These are phyloP conservation scores for Diaporthe longicolla DNA, from an alignment of 2,329 filamentous ascomycete genomes.

Conservation along the genomic window DNA sequence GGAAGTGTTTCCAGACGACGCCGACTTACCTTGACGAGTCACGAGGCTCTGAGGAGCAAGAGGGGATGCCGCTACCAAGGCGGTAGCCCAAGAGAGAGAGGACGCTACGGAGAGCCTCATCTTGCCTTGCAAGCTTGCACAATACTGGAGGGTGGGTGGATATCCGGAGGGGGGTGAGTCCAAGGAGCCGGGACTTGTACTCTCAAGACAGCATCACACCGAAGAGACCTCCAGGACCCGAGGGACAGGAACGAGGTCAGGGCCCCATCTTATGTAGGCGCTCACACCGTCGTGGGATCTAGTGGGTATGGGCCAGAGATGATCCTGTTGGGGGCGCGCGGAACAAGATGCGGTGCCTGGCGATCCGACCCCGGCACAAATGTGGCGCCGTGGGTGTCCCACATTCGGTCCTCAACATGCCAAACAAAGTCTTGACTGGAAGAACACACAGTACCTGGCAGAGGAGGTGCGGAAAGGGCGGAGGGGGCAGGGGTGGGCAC, in stretches of 20 bases:
- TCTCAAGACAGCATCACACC: slow-evolving; percentile 30
- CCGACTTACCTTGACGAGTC: slow-evolving; percentile 37
- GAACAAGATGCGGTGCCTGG: slow-evolving; percentile 26
- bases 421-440: not conserved
- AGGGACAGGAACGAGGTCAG: not conserved
- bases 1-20: not conserved
- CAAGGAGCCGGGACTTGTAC: slow-evolving; percentile 10
- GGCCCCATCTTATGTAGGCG: slow-evolving; percentile 23
- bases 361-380: slow-evolving; percentile 23
- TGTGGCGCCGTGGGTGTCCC: not conserved
- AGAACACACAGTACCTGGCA: not conserved
- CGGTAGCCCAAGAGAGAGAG: slow-evolving; percentile 30
- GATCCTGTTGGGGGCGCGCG: slow-evolving; percentile 17
- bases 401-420: not conserved
- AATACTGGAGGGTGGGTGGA: not conserved
- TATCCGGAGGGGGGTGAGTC: slow-evolving; percentile 1
- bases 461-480: slow-evolving; percentile 27
- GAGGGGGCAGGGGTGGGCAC: not conserved
- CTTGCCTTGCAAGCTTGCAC: slow-evolving; percentile 23
- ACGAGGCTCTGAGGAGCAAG: not conserved
- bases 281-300: slow-evolving; percentile 7
- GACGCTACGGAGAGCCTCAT: slow-evolving; percentile 39
- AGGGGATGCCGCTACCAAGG: slow-evolving; percentile 37
- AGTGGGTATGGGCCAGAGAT: not conserved
- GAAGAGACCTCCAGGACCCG: not conserved